Conservation (phyloP, 768 basidiomycete genomes). For the Megacollybia marginata region DNA sequence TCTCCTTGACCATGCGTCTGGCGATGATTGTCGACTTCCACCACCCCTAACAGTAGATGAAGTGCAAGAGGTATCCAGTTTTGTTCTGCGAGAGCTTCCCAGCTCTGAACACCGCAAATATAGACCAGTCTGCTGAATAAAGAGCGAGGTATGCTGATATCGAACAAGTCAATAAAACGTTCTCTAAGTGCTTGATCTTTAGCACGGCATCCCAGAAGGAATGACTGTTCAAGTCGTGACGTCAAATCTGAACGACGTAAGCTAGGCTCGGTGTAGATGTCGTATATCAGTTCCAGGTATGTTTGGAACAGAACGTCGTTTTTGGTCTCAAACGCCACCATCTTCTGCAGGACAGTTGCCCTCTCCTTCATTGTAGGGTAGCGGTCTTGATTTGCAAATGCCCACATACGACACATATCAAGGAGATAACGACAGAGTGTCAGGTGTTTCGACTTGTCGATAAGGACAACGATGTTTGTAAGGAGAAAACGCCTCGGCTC, state of each 20-base stretch:
- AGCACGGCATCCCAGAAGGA: constrained; percentile 85
- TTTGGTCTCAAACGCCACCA: constrained; percentile 76
- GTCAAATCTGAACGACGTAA: constrained; percentile 92
- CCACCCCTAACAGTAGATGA: constrained; percentile 73
- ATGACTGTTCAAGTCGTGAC: constrained; percentile 85
- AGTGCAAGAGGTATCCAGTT: constrained; percentile 94
- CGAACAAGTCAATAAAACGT: constrained; percentile 84
- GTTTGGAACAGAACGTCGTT: constrained; percentile 74
- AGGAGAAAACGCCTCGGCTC: constrained; percentile 81
- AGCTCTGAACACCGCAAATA: constrained; percentile 87
- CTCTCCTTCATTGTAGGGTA: constrained; percentile 96
- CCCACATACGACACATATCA: constrained; percentile 84
- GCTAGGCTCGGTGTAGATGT: constrained; percentile 85
- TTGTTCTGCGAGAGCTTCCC: constrained; percentile 87
- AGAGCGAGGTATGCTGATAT: constrained; percentile 79
- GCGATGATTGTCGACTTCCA: constrained; percentile 28
- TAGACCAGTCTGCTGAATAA: constrained; percentile 80
- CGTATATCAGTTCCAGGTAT: constrained; percentile 85
- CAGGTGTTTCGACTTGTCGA: constrained; percentile 83
- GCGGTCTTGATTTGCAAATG: constrained; percentile 75
- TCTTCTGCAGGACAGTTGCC: constrained; percentile 79
- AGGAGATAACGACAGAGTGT: constrained; percentile 79
- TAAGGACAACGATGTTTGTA: constrained; percentile 67
- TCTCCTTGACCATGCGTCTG: background rate
- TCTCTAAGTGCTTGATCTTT: constrained; percentile 73